phyloP scores from a whole-genome alignment of 352 stramenopile species.

The Globisporangium sylvaticum region DNA sequence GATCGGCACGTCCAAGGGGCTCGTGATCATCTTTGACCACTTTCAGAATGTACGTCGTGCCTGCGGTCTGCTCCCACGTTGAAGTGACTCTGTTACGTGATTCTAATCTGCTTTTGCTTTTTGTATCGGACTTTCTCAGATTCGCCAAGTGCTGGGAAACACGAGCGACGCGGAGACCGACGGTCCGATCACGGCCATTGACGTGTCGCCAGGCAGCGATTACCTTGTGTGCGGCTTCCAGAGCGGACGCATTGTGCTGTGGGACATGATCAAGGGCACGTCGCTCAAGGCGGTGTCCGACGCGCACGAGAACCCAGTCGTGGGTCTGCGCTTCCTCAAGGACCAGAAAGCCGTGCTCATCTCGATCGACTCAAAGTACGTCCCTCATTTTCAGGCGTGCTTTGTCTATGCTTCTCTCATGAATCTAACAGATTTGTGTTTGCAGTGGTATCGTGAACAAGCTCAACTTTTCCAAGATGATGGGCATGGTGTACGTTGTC shows the following conservation, averaged over 20 bases:
- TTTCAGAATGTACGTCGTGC: slow-evolving; percentile 90
- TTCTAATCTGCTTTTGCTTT: neutral
- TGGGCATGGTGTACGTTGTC: slow-evolving; percentile 91
- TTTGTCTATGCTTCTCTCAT: neutral
- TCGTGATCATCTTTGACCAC: slow-evolving; percentile 95
- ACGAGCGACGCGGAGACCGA: slow-evolving; percentile 70
- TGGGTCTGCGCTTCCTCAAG: slow-evolving; percentile 82
- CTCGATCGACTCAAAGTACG: slow-evolving; percentile 79
- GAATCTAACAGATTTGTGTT: slow-evolving; percentile 26
- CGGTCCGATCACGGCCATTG: slow-evolving; percentile 83
- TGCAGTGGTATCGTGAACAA: slow-evolving; percentile 91
- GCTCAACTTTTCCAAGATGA: slow-evolving; percentile 93
- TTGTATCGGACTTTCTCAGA: slow-evolving; percentile 25
- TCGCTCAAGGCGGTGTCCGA: slow-evolving; percentile 90
- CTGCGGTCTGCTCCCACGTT: neutral
- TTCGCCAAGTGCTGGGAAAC: slow-evolving; percentile 87
- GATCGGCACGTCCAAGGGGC: slow-evolving; percentile 92
- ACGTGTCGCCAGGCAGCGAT: slow-evolving; percentile 86
- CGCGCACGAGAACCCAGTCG: slow-evolving; percentile 84
- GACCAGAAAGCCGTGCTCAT: slow-evolving; percentile 83
- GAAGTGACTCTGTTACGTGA: neutral
- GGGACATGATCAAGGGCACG: slow-evolving; percentile 95
- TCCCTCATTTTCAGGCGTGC: slow-evolving; percentile 32
- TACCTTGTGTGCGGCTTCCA: slow-evolving; percentile 92
- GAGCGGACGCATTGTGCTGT: slow-evolving; percentile 91